Evolutionary conservation across 371 early-diverging fungal species (phyloP).

Genomic region (Mucor saturninus): DNA sequence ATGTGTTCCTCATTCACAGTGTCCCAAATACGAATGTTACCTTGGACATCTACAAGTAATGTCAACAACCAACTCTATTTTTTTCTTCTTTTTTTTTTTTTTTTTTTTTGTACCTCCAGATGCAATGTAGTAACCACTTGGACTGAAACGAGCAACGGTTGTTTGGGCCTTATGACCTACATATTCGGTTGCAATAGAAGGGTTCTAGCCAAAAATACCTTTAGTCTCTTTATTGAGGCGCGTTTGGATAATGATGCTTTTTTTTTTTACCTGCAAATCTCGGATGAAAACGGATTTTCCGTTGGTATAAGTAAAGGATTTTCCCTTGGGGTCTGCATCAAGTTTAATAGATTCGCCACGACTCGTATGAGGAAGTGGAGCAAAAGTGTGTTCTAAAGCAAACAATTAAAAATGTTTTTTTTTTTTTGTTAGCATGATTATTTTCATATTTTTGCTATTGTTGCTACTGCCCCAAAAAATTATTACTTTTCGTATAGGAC

Average conservation of each 20-base stretch:
- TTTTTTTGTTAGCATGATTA: too few relatives aligned
- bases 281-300: slow-evolving; percentile 90
- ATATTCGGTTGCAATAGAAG: slow-evolving; percentile 83
- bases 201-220: slow-evolving; percentile 59
- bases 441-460: too few relatives aligned
- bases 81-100: not conserved
- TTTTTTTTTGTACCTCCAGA: slow-evolving; percentile 76
- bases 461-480: not conserved
- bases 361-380: slow-evolving; percentile 78
- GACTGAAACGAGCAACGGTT: slow-evolving; percentile 90
- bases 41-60: slow-evolving; percentile 67
- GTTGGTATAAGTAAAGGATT: slow-evolving; percentile 86
- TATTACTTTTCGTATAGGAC: slow-evolving; percentile 15
- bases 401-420: too few relatives aligned
- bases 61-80: not conserved
- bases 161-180: slow-evolving; percentile 77
- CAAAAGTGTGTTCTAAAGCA: slow-evolving; percentile 66
- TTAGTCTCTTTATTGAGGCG: not conserved
- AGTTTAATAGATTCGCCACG: slow-evolving; percentile 87
- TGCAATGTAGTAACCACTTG: slow-evolving; percentile 94
- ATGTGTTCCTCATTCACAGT: slow-evolving; percentile 83
- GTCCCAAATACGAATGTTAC: slow-evolving; percentile 96
- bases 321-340: slow-evolving; percentile 85
- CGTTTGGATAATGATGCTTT: not conserved
- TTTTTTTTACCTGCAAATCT: slow-evolving; percentile 70